Percentiles rank a stretch among this genome's conserved stretches.
These are phyloP conservation scores for Chenopodium berlandieri DNA, from an alignment of 148 eudicot genomes.

Conservation along the genomic window DNA sequence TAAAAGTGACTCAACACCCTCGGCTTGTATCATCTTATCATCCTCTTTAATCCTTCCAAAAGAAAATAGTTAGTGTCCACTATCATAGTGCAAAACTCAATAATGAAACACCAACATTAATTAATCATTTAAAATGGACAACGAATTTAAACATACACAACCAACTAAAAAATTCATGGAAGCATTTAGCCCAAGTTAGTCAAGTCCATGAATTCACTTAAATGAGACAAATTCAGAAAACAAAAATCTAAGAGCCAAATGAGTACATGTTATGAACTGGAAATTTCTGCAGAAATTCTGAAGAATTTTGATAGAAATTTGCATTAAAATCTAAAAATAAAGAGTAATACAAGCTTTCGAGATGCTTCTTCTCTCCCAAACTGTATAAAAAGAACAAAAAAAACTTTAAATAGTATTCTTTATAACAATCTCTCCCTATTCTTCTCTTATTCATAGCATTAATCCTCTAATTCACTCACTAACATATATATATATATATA, in stretches of 20 bases:
- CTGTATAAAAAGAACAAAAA: too few relatives aligned
- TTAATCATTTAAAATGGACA: neutral
- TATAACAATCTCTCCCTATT: too few relatives aligned
- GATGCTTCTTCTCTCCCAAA: too few relatives aligned
- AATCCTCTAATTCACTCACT: too few relatives aligned
- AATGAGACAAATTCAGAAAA: neutral
- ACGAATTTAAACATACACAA: neutral
- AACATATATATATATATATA: too few relatives aligned
- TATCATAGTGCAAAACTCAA: conserved; percentile 3
- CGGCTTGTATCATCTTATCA: conserved; percentile 78
- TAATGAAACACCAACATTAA: neutral
- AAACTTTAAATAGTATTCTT: too few relatives aligned
- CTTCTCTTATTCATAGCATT: too few relatives aligned
- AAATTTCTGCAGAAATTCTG: too few relatives aligned
- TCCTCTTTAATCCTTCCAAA: conserved; percentile 64
- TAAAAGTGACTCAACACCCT: conserved; percentile 76
- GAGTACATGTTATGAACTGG: neutral
- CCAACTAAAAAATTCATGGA: neutral
- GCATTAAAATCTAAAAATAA: too few relatives aligned
- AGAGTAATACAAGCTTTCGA: too few relatives aligned
- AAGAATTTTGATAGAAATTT: too few relatives aligned
- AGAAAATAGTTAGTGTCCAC: conserved; percentile 9
- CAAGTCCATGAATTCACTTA: neutral
- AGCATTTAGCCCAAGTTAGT: too few relatives aligned
- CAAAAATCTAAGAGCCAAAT: neutral